phyloP scores from a whole-genome alignment of 495 filamentous ascomycete species.

The Xylaria palmicola region DNA sequence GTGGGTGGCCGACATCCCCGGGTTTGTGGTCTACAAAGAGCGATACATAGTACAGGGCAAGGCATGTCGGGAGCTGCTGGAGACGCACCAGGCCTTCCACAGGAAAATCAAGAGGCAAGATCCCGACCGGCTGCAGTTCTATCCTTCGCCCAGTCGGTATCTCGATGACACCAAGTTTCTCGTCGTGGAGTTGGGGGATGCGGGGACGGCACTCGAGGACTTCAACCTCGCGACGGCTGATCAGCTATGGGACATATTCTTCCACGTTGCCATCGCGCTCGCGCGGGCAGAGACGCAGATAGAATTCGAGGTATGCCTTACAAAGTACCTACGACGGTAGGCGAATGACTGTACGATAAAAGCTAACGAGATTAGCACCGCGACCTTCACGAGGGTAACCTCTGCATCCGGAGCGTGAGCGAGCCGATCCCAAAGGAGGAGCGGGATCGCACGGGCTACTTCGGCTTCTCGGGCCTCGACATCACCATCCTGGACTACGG shows the following conservation, averaged over 20 bases:
- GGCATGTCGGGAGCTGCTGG: slow-evolving; percentile 59
- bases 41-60: slow-evolving; percentile 71
- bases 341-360: slow-evolving; percentile 18
- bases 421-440: slow-evolving; percentile 41
- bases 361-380: slow-evolving; percentile 57
- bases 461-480: slow-evolving; percentile 68
- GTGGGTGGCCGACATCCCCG: slow-evolving; percentile 72
- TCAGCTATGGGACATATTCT: slow-evolving; percentile 82
- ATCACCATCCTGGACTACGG: slow-evolving; percentile 91
- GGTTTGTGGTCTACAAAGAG: slow-evolving; percentile 89
- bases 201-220: slow-evolving; percentile 73
- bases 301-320: slow-evolving; percentile 64
- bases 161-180: slow-evolving; percentile 70
- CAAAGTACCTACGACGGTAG: neutral
- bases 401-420: slow-evolving; percentile 61
- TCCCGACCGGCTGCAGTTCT: slow-evolving; percentile 60
- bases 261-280: slow-evolving; percentile 73
- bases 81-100: slow-evolving; percentile 64
- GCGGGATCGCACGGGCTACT: slow-evolving; percentile 42
- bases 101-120: slow-evolving; percentile 57
- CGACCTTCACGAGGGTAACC: slow-evolving; percentile 84
- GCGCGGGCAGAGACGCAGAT: slow-evolving; percentile 71
- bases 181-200: slow-evolving; percentile 84
- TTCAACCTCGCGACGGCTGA: slow-evolving; percentile 51
- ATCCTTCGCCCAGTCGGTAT: slow-evolving; percentile 61